Base-by-base conservation (phyloP, 257 asterid species). In the Phtheirospermum japonicum region DNA sequence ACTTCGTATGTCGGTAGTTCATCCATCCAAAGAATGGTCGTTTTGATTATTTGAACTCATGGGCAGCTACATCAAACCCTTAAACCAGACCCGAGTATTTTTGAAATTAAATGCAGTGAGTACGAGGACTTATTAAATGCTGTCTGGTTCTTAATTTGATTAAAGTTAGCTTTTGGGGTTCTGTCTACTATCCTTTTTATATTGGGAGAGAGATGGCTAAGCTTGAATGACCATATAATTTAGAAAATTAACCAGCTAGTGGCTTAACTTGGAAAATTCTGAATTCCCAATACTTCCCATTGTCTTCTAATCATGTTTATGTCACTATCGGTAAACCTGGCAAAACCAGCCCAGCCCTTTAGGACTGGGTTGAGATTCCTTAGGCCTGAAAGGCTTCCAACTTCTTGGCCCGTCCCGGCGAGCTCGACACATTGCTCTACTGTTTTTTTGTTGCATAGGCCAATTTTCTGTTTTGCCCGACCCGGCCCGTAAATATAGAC, bases 11-110 rank as follows among this genome's bases (percentile, higher is more conserved):
- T 34, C 56, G 37, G 18, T 16, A 46, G 11, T 57, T 37, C 65
- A 30, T 58, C 61, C 9, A 12, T 63, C 55, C 20, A 26, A 26
- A 45, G 13, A 51, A 48, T 19, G 54, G 1, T 36, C n/a, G 13
- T 7, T 13, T 51, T 32, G 48, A 48, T 61, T 42, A 32, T 51
- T 62, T 48, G 13, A 68, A 56, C 61, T 56, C 68, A 11, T 69
- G 56, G 11, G 64, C 61, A 51, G 46, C 59, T 57, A 57, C 39
- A 23, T 61, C 16, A 54, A 67, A 34, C 61, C 20, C 36, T 17
- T 57, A 16, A 17, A 31, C 19, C 37, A 52, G 32, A 34, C 54
- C 4, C 28, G 28, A 14, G 17, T 61, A 37, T 58, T 60, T n/a
- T 67, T 17, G 5, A 54, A 56, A 36, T 18, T 56, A 4, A 56